These are phyloP conservation scores for Dianthus caryophyllus DNA, from an alignment of 148 eudicot genomes.

Conservation along the genomic window DNA sequence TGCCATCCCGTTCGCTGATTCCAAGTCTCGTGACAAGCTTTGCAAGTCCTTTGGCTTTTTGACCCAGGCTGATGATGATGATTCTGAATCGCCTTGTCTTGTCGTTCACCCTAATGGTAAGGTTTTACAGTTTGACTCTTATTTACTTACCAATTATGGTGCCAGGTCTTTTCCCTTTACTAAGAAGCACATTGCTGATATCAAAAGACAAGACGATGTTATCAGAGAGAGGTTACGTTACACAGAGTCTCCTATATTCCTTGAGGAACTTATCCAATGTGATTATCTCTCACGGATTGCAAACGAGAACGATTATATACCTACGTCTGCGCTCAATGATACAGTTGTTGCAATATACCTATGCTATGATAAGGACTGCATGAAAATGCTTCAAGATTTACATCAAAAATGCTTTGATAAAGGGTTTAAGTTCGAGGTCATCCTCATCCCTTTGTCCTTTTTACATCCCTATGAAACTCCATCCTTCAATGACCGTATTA, in stretches of 20 bases:
- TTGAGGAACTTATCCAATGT: neutral
- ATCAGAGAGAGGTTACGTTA: neutral
- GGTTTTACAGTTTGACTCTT: neutral
- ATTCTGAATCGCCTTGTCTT: neutral
- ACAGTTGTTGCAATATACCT: neutral
- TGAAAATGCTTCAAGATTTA: neutral
- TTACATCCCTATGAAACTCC: neutral
- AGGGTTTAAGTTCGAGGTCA: neutral
- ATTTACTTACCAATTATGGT: neutral
- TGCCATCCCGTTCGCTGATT: neutral
- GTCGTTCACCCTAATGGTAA: neutral
- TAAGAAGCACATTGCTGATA: neutral
- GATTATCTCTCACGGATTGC: neutral
- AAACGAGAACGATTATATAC: neutral
- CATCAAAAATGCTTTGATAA: neutral
- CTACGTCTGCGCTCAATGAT: neutral
- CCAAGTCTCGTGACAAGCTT: neutral
- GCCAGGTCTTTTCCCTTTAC: neutral
- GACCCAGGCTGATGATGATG: no score
- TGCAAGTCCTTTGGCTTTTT: neutral
- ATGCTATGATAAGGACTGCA: neutral
- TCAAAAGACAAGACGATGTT: neutral
- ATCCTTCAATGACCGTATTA: neutral
- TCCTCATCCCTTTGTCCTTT: conserved; percentile 2
- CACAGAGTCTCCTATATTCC: neutral